Percentiles rank a stretch among this genome's conserved stretches.
Conservation (phyloP, 78 protist genomes). For the Dictyostelium capitatum region DNA sequence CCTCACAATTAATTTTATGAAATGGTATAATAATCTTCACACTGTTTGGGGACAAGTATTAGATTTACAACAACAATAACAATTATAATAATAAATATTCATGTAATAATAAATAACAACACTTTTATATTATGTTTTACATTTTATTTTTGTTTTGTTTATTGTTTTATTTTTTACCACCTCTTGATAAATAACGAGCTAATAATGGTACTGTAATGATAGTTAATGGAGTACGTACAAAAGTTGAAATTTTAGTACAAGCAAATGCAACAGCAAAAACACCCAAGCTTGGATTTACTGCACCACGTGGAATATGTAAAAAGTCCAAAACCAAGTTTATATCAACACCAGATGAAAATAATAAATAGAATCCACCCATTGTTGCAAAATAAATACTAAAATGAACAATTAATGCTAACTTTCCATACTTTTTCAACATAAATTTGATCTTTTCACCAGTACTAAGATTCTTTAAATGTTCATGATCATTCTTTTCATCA, state of each 20-base stretch:
- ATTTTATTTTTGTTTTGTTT: not conserved
- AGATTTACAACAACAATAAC: constrained; percentile 36
- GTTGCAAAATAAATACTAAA: constrained; percentile 45
- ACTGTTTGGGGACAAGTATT: constrained; percentile 31
- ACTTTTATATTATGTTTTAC: not conserved
- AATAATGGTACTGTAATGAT: constrained; percentile 36
- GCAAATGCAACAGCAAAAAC: constrained; percentile 70
- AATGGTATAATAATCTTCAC: constrained; percentile 67
- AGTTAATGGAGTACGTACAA: constrained; percentile 51
- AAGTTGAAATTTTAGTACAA: constrained; percentile 32
- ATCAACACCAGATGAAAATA: constrained; percentile 60
- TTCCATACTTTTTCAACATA: constrained; percentile 48
- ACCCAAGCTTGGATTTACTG: constrained; percentile 21
- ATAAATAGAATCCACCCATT: constrained; percentile 28
- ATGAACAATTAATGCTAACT: constrained; percentile 42
- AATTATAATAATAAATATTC: not conserved
- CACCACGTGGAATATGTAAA: constrained; percentile 21
- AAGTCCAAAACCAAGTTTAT: not conserved
- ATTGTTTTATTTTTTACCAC: constrained; percentile 19
- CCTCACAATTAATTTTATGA: constrained; percentile 55
- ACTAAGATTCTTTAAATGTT: not conserved
- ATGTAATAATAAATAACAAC: not conserved
- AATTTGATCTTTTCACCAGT: constrained; percentile 34
- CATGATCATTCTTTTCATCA: not conserved
- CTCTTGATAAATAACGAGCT: constrained; percentile 35